A percentile compares a stretch with the other conserved stretches of the same genome.
Conservation (phyloP, 805 yeast genomes). For the Candida sakaeoensis region DNA sequence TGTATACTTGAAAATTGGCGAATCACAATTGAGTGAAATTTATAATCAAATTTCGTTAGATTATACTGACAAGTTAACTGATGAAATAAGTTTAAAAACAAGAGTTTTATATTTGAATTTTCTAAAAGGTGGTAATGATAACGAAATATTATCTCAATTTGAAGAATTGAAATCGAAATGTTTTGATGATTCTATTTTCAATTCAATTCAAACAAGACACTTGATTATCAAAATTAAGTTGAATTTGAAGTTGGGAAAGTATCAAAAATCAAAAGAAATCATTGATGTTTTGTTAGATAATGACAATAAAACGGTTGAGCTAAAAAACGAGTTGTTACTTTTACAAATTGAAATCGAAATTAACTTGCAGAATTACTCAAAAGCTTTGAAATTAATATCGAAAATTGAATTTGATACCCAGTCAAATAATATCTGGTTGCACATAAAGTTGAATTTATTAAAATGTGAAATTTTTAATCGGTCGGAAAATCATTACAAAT, state of each 20-base stretch:
- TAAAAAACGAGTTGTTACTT: conserved; percentile 24
- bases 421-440: conserved; percentile 36
- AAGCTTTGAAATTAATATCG: conserved; percentile 24
- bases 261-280: conserved; percentile 29
- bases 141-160: conserved; percentile 33
- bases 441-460: conserved; percentile 44
- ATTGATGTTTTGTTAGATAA: conserved; percentile 28
- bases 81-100: conserved; percentile 34
- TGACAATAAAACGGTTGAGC: conserved; percentile 27
- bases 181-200: conserved; percentile 36
- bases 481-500: conserved; percentile 46
- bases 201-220: conserved; percentile 38
- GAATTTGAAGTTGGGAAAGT: conserved; percentile 37
- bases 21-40: conserved; percentile 40
- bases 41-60: conserved; percentile 47
- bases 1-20: conserved; percentile 53
- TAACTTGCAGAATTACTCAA: conserved; percentile 27
- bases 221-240: conserved; percentile 35
- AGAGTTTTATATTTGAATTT: conserved; percentile 37
- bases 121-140: conserved; percentile 34
- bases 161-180: conserved; percentile 24
- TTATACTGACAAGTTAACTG: conserved; percentile 37
- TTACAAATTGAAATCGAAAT: conserved; percentile 28
- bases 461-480: conserved; percentile 42
- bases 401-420: conserved; percentile 11